Evolutionary conservation across 495 filamentous ascomycete species (phyloP).

Genomic region (Aspergillus nidulans): DNA sequence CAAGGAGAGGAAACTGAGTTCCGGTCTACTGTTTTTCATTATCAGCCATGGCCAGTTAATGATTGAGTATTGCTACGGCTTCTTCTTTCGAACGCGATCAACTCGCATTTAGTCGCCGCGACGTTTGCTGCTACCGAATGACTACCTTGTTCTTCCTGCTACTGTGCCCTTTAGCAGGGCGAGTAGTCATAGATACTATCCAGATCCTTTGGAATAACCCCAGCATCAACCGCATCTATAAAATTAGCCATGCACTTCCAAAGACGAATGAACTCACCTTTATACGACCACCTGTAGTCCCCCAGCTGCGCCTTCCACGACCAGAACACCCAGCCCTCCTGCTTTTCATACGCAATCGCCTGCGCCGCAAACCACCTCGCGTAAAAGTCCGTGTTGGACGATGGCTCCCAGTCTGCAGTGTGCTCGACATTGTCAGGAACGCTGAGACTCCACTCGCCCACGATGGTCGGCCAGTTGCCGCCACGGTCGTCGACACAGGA

Average conservation of each 20-base stretch:
- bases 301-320: slow-evolving; percentile 54
- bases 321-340: slow-evolving; percentile 61
- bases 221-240: slow-evolving; percentile 40
- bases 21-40: no score
- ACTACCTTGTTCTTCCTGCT: no score
- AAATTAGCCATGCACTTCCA: slow-evolving; percentile 2
- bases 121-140: no score
- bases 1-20: no score
- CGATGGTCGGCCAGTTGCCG: slow-evolving; percentile 44
- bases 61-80: no score
- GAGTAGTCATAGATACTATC: slow-evolving; percentile 7
- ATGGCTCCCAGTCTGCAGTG: slow-evolving; percentile 40
- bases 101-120: no score
- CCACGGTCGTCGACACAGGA: slow-evolving; percentile 49
- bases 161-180: no score
- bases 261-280: slow-evolving; percentile 22
- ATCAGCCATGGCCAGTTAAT: no score
- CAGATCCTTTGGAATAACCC: slow-evolving; percentile 44
- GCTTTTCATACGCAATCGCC: slow-evolving; percentile 52
- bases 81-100: no score
- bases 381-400: slow-evolving; percentile 49
- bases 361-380: slow-evolving; percentile 57
- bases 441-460: slow-evolving; percentile 56
- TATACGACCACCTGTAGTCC: slow-evolving; percentile 59
- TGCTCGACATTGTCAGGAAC: slow-evolving; percentile 42